Percentiles rank a stretch among this genome's conserved stretches.
Evolutionary conservation across 176 grass and related monocot genomes (phyloP).

Genomic region (Olyra latifolia): DNA sequence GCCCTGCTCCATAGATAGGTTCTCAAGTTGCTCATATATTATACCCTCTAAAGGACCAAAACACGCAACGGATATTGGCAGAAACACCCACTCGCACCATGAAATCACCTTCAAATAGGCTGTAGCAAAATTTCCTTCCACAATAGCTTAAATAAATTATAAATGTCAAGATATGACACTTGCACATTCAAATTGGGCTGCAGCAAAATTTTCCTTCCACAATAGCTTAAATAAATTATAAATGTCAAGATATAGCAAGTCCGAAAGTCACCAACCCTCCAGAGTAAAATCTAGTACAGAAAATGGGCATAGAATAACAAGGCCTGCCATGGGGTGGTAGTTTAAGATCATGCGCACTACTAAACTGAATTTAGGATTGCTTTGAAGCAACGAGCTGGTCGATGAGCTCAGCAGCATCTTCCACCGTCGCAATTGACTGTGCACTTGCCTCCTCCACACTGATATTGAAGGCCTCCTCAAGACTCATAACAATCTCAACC

Average conservation of each 20-base stretch:
- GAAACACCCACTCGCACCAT: background rate
- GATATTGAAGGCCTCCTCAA: conserved; percentile 57
- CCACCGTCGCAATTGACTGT: conserved; percentile 42
- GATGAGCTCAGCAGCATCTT: conserved; percentile 58
- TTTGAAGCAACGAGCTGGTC: conserved; percentile 34
- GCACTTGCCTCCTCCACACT: conserved; percentile 50
- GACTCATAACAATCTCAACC: conserved; percentile 67
- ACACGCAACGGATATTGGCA: background rate
- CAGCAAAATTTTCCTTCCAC: background rate
- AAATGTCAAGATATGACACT: conserved; percentile 20
- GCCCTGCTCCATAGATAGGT: background rate
- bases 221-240: background rate
- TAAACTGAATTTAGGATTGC: background rate
- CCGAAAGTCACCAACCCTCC: conserved; percentile 17
- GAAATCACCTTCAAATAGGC: background rate
- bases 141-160: background rate
- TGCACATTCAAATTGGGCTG: background rate
- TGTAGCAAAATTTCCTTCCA: background rate
- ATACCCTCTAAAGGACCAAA: background rate
- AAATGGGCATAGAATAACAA: conserved; percentile 18
- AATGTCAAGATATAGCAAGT: conserved; percentile 11
- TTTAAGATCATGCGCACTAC: conserved; percentile 6
- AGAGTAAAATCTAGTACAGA: conserved; percentile 25
- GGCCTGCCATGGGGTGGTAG: background rate
- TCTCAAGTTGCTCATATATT: background rate